phyloP scores from a whole-genome alignment of 1,284 basidiomycete genomes.

The Irpex sp. region DNA sequence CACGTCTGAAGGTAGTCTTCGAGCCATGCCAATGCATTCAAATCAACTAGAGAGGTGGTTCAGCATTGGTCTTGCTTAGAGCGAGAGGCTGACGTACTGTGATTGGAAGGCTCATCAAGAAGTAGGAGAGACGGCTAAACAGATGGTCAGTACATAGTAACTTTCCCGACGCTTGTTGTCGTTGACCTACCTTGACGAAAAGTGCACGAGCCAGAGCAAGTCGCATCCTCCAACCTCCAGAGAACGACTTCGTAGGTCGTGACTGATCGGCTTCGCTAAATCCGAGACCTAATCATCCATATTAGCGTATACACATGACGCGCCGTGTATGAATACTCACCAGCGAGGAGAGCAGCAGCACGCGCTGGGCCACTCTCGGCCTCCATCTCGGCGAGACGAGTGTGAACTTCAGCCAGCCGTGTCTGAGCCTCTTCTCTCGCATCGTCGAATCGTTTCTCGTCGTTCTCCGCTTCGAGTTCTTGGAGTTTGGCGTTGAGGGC shows the following conservation, averaged over 20 bases:
- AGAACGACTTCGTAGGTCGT: slow-evolving; percentile 83
- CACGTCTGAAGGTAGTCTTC: slow-evolving; percentile 99
- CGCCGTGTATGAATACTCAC: slow-evolving; percentile 32
- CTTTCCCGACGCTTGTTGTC: background rate
- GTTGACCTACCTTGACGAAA: slow-evolving; percentile 80
- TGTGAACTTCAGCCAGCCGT: slow-evolving; percentile 90
- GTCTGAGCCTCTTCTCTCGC: slow-evolving; percentile 83
- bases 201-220: slow-evolving; percentile 82
- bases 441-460: slow-evolving; percentile 77
- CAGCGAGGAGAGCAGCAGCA: slow-evolving; percentile 87
- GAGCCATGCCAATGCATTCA: slow-evolving; percentile 81
- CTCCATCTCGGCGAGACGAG: slow-evolving; percentile 93
- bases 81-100: slow-evolving; percentile 51
- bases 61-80: background rate
- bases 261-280: slow-evolving; percentile 89
- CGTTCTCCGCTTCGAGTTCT: slow-evolving; percentile 69
- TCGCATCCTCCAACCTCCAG: slow-evolving; percentile 96
- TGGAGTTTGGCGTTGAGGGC: slow-evolving; percentile 70
- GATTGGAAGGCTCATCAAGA: slow-evolving; percentile 97
- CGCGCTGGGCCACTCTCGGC: slow-evolving; percentile 95
- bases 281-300: slow-evolving; percentile 63
- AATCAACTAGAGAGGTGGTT: slow-evolving; percentile 48
- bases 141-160: background rate
- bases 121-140: slow-evolving; percentile 72
- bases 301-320: background rate